Evolutionary conservation across 192 early-diverging fungal genomes (phyloP).

Genomic region (Coemansia guatemalensis): DNA sequence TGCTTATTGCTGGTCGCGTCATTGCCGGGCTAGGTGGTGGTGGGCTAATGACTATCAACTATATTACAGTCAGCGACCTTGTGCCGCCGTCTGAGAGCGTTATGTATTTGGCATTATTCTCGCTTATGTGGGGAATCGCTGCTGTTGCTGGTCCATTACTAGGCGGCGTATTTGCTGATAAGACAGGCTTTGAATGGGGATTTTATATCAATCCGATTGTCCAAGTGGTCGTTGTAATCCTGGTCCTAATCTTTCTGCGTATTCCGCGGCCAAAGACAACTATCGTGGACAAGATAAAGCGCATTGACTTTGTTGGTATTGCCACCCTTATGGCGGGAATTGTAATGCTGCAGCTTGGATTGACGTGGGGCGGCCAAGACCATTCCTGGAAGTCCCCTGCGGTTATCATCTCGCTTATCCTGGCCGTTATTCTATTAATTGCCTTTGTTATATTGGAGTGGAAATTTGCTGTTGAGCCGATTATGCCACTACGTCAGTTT

Average conservation of each 20-base stretch:
- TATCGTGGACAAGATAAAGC: slow-evolving; percentile 54
- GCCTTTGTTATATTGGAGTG: slow-evolving; percentile 64
- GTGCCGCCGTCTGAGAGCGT: slow-evolving; percentile 59
- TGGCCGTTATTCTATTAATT: slow-evolving; percentile 32
- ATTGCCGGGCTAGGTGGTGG: slow-evolving; percentile 70
- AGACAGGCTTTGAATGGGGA: slow-evolving; percentile 47
- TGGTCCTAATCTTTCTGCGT: slow-evolving; percentile 46
- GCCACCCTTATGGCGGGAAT: slow-evolving; percentile 56
- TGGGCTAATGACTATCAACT: slow-evolving; percentile 62
- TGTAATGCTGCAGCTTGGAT: slow-evolving; percentile 64
- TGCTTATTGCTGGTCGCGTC: slow-evolving; percentile 67
- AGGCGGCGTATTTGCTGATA: slow-evolving; percentile 63
- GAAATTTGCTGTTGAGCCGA: slow-evolving; percentile 54
- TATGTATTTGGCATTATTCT: slow-evolving; percentile 59
- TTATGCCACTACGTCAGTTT: slow-evolving; percentile 67
- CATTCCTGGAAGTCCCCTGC: slow-evolving; percentile 57
- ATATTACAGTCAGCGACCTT: slow-evolving; percentile 70
- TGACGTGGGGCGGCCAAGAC: slow-evolving; percentile 72
- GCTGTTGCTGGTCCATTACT: slow-evolving; percentile 62
- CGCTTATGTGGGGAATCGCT: slow-evolving; percentile 57
- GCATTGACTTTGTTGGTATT: slow-evolving; percentile 70
- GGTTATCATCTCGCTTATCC: slow-evolving; percentile 46
- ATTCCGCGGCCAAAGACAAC: slow-evolving; percentile 38
- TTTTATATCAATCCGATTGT: slow-evolving; percentile 64
- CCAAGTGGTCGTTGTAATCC: slow-evolving; percentile 42